These are phyloP conservation scores for Orychophragmus violaceus DNA, from an alignment of 345 rosid species.

Conservation along the genomic window DNA sequence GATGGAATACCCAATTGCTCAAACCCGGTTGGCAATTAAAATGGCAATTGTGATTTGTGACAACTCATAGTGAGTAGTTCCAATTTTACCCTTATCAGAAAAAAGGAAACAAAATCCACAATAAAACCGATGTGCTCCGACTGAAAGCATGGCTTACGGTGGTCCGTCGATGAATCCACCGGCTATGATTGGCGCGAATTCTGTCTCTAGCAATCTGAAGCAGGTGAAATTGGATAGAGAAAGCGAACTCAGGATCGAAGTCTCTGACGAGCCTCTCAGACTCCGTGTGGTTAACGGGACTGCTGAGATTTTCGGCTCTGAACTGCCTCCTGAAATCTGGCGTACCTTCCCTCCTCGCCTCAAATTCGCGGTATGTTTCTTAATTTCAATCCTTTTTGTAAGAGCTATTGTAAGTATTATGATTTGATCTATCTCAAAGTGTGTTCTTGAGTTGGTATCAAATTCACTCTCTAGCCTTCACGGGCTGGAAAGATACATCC, in stretches of 20 bases:
- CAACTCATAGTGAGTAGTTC: no score
- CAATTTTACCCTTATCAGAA: background rate
- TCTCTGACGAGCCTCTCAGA: conserved; percentile 68
- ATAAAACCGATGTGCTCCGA: no score
- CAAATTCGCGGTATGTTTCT: conserved; percentile 61
- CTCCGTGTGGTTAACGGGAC: conserved; percentile 72
- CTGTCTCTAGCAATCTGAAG: conserved; percentile 36
- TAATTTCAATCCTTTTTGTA: background rate
- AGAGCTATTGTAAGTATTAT: no score
- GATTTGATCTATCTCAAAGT: background rate
- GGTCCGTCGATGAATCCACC: conserved; percentile 33
- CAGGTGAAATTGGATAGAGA: conserved; percentile 83
- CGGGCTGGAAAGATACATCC: background rate
- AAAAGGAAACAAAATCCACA: conserved; percentile 4
- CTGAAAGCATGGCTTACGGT: conserved; percentile 45
- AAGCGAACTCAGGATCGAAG: conserved; percentile 86
- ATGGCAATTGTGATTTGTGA: no score
- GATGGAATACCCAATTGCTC: no score
- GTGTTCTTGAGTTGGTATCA: background rate
- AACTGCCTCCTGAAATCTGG: conserved; percentile 83
- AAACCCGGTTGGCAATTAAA: no score
- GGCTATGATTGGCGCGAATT: conserved; percentile 19
- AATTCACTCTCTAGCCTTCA: background rate
- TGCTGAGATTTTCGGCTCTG: conserved; percentile 88
- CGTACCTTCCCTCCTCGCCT: conserved; percentile 78